Percentiles rank a stretch among this genome's conserved stretches.
Conservation (phyloP, 2,329 filamentous ascomycete species). For the Alternaria sp. region DNA sequence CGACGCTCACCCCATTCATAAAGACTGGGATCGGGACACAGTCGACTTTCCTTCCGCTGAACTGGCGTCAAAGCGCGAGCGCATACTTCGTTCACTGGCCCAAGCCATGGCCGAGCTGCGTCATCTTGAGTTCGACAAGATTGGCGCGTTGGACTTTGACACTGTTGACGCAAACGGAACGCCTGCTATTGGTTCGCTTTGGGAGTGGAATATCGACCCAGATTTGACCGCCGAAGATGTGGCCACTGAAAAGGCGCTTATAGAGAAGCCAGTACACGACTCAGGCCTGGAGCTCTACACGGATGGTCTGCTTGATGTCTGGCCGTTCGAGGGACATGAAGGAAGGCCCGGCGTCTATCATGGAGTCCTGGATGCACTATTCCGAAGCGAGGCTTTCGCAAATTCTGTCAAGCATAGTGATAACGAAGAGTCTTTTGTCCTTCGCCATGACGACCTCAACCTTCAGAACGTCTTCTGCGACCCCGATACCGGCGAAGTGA, state of each 20-base stretch:
- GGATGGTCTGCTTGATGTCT: neutral
- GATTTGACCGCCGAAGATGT: neutral
- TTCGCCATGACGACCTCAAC: neutral
- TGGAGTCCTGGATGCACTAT: neutral
- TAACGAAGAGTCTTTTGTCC: neutral
- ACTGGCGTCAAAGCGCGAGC: neutral
- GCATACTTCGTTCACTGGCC: neutral
- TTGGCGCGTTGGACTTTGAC: neutral
- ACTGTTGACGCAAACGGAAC: neutral
- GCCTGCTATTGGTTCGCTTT: neutral
- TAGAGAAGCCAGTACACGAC: neutral
- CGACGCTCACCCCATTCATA: neutral
- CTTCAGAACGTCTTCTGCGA: neutral
- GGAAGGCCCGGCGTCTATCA: neutral
- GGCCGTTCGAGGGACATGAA: neutral
- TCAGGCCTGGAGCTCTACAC: neutral
- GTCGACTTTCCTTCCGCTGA: neutral
- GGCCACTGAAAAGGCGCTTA: neutral
- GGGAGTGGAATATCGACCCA: neutral
- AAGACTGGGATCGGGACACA: neutral
- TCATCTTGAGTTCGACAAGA: neutral
- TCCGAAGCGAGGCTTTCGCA: neutral
- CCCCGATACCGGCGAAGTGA: neutral
- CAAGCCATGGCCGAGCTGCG: neutral
- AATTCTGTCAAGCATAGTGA: neutral